Base-by-base conservation (phyloP, 176 grass and related monocot genomes). In the Bothriochloa decipiens region DNA sequence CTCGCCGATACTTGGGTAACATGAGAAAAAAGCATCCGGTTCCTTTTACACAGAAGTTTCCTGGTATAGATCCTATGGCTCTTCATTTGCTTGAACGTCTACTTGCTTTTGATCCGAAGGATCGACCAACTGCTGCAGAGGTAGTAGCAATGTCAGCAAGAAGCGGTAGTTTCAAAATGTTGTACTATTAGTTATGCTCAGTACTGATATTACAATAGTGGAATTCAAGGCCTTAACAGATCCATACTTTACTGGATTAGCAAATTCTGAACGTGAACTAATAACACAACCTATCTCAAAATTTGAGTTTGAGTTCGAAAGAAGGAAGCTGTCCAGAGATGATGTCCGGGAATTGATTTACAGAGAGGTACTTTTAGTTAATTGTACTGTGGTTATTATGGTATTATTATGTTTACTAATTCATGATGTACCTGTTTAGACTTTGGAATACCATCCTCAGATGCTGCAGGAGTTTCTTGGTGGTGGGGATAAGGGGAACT, bases 361-460 rank as follows among this genome's bases (percentile, higher is more conserved):
- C 53, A 78, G 89, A 86, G 95, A 97, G 92, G 95, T 93, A 86
- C 5, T 22, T n/a, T 49, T 70, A n/a, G 32, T 70, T 49, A 63
- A 79, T 39, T 73, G 11, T 69, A 12, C 1, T 69, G 17, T 32
- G 32, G 14, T 18, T 14, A 64, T 71, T 79, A 45, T 66, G 47
- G 57, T 80, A 69, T 35, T 80, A 69, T 35, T 82, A 25, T 4
- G 26, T 39, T 78, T 85, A 42, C 66, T 85, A 80, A 86, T 33
- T 49, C 35, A 4, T 74, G n/a, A 60, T 70, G 28, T 75, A 28
- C 76, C 53, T 87, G 27, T 84, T 84, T 67, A 97, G 92, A 93
- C 93, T 76, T 77, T 97, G 65, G 92, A 97, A 92, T 97, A 97
- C 80, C 95, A 97, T 92, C 95, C 95, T 88, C 86, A 97, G 82